These are phyloP conservation scores for Cryptosporidium canis DNA, from an alignment of 169 alveolate species.

Conservation along the genomic window DNA sequence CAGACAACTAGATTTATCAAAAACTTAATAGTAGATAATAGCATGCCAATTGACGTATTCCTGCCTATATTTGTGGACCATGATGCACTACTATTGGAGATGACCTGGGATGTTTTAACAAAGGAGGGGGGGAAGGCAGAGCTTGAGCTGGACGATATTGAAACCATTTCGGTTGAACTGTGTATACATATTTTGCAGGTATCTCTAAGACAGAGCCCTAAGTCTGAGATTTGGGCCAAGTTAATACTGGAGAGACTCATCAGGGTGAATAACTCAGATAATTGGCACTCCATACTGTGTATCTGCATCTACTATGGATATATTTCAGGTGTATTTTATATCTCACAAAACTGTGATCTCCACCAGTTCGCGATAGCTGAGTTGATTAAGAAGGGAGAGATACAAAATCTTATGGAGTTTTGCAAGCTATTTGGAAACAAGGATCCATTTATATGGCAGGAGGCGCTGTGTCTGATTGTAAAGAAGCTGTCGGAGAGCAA, in stretches of 20 bases:
- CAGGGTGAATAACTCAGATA: slow-evolving; percentile 44
- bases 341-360: slow-evolving; percentile 22
- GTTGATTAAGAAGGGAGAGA: slow-evolving; percentile 15
- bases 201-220: slow-evolving; percentile 42
- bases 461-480: slow-evolving; percentile 8
- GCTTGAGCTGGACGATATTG: slow-evolving; percentile 29
- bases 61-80: slow-evolving; percentile 66
- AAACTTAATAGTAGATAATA: slow-evolving; percentile 13
- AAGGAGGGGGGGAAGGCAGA: slow-evolving; percentile 16
- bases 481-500: slow-evolving; percentile 16
- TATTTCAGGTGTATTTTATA: slow-evolving; percentile 35
- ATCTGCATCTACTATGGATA: slow-evolving; percentile 45
- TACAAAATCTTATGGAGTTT: slow-evolving; percentile 51
- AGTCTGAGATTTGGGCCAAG: slow-evolving; percentile 39
- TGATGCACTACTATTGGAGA: slow-evolving; percentile 24
- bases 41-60: slow-evolving; percentile 65
- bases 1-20: slow-evolving; percentile 49
- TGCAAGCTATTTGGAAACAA: slow-evolving; percentile 50
- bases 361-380: slow-evolving; percentile 56
- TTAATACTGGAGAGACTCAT: slow-evolving; percentile 31
- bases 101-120: slow-evolving; percentile 54
- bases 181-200: slow-evolving; percentile 51
- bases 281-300: slow-evolving; percentile 65
- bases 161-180: slow-evolving; percentile 25
- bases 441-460: slow-evolving; percentile 56